Base-by-base conservation (phyloP, 2,329 filamentous ascomycete genomes). In the Fusarium concolor region DNA sequence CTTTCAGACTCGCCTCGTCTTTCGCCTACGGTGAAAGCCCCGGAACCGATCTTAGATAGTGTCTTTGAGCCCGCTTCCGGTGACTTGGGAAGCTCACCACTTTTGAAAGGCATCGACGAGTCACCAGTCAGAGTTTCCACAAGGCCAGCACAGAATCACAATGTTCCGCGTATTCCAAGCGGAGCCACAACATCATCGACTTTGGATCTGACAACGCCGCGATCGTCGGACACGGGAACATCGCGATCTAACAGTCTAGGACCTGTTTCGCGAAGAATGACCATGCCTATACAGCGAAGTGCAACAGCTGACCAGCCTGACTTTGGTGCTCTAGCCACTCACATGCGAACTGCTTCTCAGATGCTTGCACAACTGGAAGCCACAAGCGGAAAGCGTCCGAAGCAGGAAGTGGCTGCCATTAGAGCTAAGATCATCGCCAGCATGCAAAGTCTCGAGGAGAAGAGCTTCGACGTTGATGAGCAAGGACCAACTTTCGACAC, bases 401-500 rank as follows among this genome's bases (percentile, higher is more conserved):
- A 87, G 75, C 88, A 89, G 29, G 92, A 96, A 78, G 92, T 96
- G 6, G 92, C 92, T 18, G 91, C 92, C 10, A 96, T 96, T 76
- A 87, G 93, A 71, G 89, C 92, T 39, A 94, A 93, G 79, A 96
- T 96, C 67, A 96, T 96, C 72, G 92, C 92, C 4, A 95, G 92
- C 77, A 96, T 96, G 93, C 92, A 96, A 77, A 93, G 87, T 69
- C 81, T 96, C 10, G 92, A 96, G 77, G 93, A 96, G 77, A 91
- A 95, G 76, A 94, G 89, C 76, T 96, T 96, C 72, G 89, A 93
- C 49, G 80, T 88, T 4, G 91, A 94, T 65, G 91, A 94, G 49
- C 86, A 89, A 61, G 85, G 88, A 0, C 91, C 92, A 18, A 94
- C 90, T 0, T 95, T 96, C 70, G 92, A 95, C 71, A 89, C 87